Base-by-base conservation (phyloP, 2,329 filamentous ascomycete species). In the Aspergillus sp. region DNA sequence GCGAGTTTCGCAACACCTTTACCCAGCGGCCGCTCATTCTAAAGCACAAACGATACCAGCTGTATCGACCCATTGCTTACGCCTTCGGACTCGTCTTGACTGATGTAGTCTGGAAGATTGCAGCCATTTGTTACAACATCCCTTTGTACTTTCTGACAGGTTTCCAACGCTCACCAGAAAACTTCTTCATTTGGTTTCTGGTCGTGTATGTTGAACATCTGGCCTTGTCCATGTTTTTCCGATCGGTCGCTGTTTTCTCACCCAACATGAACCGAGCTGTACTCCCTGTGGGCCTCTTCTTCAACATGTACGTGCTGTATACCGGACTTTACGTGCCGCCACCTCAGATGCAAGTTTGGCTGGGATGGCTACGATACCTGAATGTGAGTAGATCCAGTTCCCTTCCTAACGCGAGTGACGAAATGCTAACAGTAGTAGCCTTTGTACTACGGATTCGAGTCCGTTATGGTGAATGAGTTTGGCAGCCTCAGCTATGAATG, bases 231-330 rank as follows among this genome's bases (percentile, higher is more conserved):
- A 77, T 91, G 2, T 89, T 90, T 73, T 91, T 92, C 78, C 80
- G 90, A 59, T 89, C 88, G 10, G 80, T 92, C 2, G 90, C 87
- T 7, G 90, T 87, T 62, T 63, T 90, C 11, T 91, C 88, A 60
- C 87, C 89, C 0, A 90, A 91, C 67, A 95, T 94, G 60, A 89
- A 94, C 71, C 90, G 89, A 42, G 91, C 91, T 6, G 90, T 92
- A 73, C 92, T 92, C 72, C 87, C 90, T 55, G 90, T 90, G 6
- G 87, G 90, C 14, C 81, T 90, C 1, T 84, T 91, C 58, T 90
- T 95, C 63, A 92, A 90, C 0, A 76, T 92, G 24, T 90, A 92
- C 67, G 85, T 93, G 32, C 81, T 91, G 16, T 94, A 90, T 0
- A 89, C 87, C 1, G 91, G 91, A 2, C 94, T 74, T 76, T 95